A percentile compares a stretch with the other conserved stretches of the same genome.
phyloP scores from a whole-genome alignment of 2,329 filamentous ascomycete species.

The Monilinia fructigena region DNA sequence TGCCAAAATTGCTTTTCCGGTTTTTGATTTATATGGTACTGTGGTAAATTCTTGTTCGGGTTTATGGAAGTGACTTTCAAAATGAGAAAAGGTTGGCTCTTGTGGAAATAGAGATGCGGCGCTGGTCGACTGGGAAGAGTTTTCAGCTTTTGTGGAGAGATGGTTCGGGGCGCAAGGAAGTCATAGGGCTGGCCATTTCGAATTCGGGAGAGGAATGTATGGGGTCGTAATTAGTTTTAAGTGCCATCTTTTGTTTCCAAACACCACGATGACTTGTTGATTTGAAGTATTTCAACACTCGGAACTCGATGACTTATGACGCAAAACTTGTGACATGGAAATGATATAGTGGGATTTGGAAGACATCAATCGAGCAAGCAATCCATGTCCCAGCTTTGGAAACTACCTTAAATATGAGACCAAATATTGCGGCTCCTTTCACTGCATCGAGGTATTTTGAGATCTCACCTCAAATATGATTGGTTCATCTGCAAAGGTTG shows the following conservation, averaged over 20 bases:
- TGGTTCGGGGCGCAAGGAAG: neutral
- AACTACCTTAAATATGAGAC: neutral
- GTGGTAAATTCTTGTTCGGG: neutral
- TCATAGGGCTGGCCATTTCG: neutral
- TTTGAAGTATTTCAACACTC: neutral
- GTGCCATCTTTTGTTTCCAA: neutral
- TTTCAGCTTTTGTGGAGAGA: neutral
- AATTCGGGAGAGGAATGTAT: slow-evolving; percentile 1
- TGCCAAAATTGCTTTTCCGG: slow-evolving; percentile 33
- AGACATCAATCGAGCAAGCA: neutral
- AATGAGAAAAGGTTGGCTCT: neutral
- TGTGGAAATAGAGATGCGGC: neutral
- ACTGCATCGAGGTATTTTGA: neutral
- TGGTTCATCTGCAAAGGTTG: neutral
- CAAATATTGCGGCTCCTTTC: neutral
- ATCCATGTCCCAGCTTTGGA: neutral
- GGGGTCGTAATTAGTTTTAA: neutral
- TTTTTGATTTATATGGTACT: slow-evolving; percentile 13
- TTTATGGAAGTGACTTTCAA: slow-evolving; percentile 10
- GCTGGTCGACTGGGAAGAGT: neutral
- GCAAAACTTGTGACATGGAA: neutral
- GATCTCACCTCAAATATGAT: neutral
- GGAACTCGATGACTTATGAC: neutral
- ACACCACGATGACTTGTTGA: neutral
- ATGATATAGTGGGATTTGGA: neutral